Evolutionary conservation across 2,329 filamentous ascomycete species (phyloP).

Genomic region (Cordyceps farinosa): DNA sequence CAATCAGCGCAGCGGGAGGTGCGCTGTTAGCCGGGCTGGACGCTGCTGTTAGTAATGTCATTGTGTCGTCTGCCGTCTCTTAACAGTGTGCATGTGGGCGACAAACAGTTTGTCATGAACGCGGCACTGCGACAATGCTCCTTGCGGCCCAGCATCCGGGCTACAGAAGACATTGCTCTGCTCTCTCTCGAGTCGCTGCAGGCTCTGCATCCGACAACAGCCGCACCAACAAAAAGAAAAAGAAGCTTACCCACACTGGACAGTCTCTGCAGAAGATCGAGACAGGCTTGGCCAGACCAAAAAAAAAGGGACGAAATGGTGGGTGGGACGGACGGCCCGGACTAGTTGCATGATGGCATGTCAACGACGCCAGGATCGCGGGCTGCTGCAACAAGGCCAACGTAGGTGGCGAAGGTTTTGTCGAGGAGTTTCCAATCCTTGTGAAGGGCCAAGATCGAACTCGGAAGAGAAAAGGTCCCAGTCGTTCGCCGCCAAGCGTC

Average conservation of each 20-base stretch:
- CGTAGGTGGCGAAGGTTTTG: neutral
- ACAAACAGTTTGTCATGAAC: neutral
- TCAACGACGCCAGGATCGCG: neutral
- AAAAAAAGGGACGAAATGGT: constrained; percentile 6
- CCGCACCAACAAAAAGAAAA: neutral
- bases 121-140: neutral
- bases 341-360: constrained; percentile 7
- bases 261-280: constrained; percentile 8
- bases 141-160: neutral
- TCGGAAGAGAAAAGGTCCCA: neutral
- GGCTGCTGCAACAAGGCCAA: neutral
- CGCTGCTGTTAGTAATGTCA: neutral
- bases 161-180: neutral
- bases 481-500: neutral
- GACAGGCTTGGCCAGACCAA: neutral
- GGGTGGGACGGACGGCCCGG: constrained; percentile 11
- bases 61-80: neutral
- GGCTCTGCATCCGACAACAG: neutral
- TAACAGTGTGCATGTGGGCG: neutral
- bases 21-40: neutral
- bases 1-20: neutral
- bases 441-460: neutral
- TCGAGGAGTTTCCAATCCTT: neutral
- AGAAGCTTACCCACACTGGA: constrained; percentile 3
- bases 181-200: neutral